Evolutionary conservation across 768 basidiomycete genomes (phyloP).

Genomic region (Dictyophora rubrovolvata): DNA sequence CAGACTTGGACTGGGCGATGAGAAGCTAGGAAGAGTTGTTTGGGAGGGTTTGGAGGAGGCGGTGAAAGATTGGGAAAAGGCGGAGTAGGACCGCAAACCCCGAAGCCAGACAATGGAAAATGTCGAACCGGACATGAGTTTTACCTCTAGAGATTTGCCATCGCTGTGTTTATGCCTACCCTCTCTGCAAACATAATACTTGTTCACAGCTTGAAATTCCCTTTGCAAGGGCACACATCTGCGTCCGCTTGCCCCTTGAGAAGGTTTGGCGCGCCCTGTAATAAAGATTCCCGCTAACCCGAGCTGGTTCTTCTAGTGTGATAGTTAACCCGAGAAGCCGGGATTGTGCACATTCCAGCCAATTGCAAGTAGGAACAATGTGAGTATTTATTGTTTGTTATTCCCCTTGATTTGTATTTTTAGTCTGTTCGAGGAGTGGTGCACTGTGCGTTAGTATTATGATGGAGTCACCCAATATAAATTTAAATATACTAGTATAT

Average conservation of each 20-base stretch:
- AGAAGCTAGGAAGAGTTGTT: constrained; percentile 1
- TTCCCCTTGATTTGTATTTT: not conserved
- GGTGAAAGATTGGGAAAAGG: constrained; percentile 4
- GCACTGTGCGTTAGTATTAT: too few relatives aligned
- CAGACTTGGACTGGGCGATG: constrained; percentile 3
- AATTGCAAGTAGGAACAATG: not conserved
- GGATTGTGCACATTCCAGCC: not conserved
- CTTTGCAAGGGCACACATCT: too few relatives aligned
- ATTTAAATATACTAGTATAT: not conserved
- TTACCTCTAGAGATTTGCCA: not conserved
- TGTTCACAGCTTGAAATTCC: not conserved
- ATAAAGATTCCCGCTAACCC: not conserved
- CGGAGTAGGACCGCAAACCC: not conserved
- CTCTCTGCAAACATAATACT: too few relatives aligned
- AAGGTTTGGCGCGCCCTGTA: not conserved
- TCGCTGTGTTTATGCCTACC: too few relatives aligned
- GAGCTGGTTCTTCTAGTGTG: not conserved
- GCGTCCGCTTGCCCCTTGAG: too few relatives aligned
- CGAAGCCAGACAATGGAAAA: not conserved
- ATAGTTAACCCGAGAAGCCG: not conserved
- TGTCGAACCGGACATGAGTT: not conserved
- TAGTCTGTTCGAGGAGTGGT: too few relatives aligned
- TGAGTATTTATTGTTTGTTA: not conserved
- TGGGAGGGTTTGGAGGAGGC: constrained; percentile 10
- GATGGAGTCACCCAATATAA: not conserved